Percentiles rank a stretch among this genome's conserved stretches.
Evolutionary conservation across 345 rosid genomes (phyloP).

Genomic region (Schrenkiella parvula): DNA sequence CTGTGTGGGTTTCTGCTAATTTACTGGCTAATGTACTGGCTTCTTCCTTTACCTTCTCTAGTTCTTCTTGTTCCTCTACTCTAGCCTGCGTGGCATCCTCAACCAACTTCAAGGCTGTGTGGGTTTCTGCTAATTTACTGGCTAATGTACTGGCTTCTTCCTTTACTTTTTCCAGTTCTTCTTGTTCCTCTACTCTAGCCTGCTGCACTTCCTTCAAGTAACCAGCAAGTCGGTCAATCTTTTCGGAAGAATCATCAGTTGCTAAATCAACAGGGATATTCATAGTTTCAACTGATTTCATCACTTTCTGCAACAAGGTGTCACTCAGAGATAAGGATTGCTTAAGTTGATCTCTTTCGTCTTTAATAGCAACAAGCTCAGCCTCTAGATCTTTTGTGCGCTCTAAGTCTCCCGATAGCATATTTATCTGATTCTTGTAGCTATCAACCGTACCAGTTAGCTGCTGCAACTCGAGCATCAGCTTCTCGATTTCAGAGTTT

Average conservation of each 20-base stretch:
- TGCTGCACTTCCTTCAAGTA: conserved; percentile 54
- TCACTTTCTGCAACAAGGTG: conserved; percentile 45
- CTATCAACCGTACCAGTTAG: conserved; percentile 47
- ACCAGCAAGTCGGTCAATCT: conserved; percentile 55
- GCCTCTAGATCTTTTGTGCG: conserved; percentile 55
- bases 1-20: conserved; percentile 47
- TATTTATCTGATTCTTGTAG: conserved; percentile 49
- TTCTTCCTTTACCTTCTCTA: conserved; percentile 48
- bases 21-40: conserved; percentile 36
- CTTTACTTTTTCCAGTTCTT: conserved; percentile 46
- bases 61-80: conserved; percentile 46
- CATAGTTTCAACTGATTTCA: conserved; percentile 48
- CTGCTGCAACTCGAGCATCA: conserved; percentile 55
- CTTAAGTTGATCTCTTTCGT: conserved; percentile 56
- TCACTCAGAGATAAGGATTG: conserved; percentile 56
- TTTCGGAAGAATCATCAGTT: conserved; percentile 53
- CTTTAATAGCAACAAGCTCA: conserved; percentile 47
- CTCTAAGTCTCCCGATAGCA: conserved; percentile 51
- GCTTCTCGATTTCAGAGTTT: conserved; percentile 56
- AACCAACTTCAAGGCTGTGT: conserved; percentile 39
- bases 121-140: conserved; percentile 49
- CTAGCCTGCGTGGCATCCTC: too few relatives aligned
- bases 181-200: conserved; percentile 45
- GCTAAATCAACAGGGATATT: conserved; percentile 44
- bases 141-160: conserved; percentile 45